Base-by-base conservation (phyloP, 2,329 filamentous ascomycete species). In the Fulvia fulva region DNA sequence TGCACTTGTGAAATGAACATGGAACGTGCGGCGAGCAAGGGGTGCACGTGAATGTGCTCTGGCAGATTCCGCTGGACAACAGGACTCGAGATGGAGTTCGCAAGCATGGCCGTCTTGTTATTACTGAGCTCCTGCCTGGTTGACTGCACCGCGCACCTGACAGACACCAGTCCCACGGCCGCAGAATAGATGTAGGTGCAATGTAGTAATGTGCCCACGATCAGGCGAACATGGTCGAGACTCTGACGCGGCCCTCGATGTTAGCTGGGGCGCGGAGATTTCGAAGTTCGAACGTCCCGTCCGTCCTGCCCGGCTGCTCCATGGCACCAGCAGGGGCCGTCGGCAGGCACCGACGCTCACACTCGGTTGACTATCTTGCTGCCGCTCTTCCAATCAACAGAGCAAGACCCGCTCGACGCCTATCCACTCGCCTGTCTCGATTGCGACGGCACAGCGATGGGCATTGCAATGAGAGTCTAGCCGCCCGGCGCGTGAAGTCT, bases 1-100 rank as follows among this genome's bases (percentile, higher is more conserved):
- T 60, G 60, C 61, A 61, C 63, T 59, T 60, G 55, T 55, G 63
- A 67, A 67, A 68, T 68, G 64, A 67, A 59, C 60, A 43, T 65
- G 66, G 59, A 61, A 64, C 34, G 59, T 64, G 66, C 65, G 49
- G 51, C 14, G 30, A 45, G 57, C 62, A 58, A 63, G 62, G 62
- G 62, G 55, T 47, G 53, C 56, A 54, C 51, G 57, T 58, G 61
- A 57, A 52, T 51, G 51, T 43, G 51, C 43, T 50, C 23, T 53
- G n/a, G 22, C 41, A 51, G 53, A 21, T 57, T 53, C 12, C 46
- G 53, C 55, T 56, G 56, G 53, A 45, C 56, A 54, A 51, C 51
- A 52, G 44, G 47, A 52, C 53, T 55, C 52, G 43, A 43, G 12
- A 50, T 28, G 53, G 22, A 50, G 7, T 32, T 45, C n/a, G 28